These are phyloP conservation scores for Ogataea thermomethanolica DNA, from an alignment of 805 yeast genomes.

Conservation along the genomic window DNA sequence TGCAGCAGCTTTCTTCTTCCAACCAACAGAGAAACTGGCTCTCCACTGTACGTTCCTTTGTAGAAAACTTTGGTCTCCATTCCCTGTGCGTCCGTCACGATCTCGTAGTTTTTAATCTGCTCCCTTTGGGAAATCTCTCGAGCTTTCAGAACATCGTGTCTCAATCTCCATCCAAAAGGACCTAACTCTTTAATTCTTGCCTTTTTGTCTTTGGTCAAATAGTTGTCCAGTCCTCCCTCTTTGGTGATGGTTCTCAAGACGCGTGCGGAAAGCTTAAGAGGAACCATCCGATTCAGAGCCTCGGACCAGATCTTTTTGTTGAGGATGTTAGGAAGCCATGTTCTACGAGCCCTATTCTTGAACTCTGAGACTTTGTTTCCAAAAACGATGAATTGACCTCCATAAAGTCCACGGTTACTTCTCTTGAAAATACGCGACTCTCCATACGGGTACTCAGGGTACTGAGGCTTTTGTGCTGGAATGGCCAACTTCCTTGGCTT, in stretches of 20 bases:
- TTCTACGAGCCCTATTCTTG: conserved; percentile 66
- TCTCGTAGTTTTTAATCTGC: conserved; percentile 33
- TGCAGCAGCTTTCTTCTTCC: conserved; percentile 65
- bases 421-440: conserved; percentile 76
- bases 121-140: conserved; percentile 39
- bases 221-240: conserved; percentile 94
- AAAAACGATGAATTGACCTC: conserved; percentile 76
- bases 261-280: conserved; percentile 65
- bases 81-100: conserved; percentile 30
- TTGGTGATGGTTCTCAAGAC: conserved; percentile 83
- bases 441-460: conserved; percentile 76
- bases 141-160: conserved; percentile 64
- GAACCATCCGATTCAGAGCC: conserved; percentile 53
- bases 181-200: conserved; percentile 93
- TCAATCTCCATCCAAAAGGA: conserved; percentile 85
- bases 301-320: conserved; percentile 82
- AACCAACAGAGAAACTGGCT: conserved; percentile 47
- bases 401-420: conserved; percentile 84
- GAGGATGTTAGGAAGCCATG: conserved; percentile 80
- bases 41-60: conserved; percentile 40
- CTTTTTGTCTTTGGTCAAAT: conserved; percentile 78
- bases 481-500: conserved; percentile 39
- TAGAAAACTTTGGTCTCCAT: conserved; percentile 44
- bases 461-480: conserved; percentile 41
- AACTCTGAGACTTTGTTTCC: conserved; percentile 79